Percentiles rank a stretch among this genome's conserved stretches.
Evolutionary conservation across 2,329 filamentous ascomycete genomes (phyloP).

Genomic region (Teratosphaeria pseudoeucalypti): DNA sequence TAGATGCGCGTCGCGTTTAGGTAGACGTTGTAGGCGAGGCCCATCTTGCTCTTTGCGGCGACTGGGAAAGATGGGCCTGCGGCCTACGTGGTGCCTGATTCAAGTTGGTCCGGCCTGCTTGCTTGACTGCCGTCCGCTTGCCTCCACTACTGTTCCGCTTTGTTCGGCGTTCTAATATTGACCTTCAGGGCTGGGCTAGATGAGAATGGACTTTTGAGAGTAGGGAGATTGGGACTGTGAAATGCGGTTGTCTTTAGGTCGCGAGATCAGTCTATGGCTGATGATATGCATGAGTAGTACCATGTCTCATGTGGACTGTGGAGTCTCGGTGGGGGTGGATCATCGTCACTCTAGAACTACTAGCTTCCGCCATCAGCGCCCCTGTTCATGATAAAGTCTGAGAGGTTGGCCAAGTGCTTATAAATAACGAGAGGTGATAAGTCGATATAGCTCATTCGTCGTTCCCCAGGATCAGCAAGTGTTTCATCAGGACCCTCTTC

Average conservation of each 20-base stretch:
- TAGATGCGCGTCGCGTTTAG: conserved; percentile 67
- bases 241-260: background rate
- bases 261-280: background rate
- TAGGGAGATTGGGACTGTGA: background rate
- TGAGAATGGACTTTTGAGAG: background rate
- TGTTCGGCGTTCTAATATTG: background rate
- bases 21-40: conserved; percentile 40
- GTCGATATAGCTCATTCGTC: too few relatives aligned
- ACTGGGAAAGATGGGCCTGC: background rate
- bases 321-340: background rate
- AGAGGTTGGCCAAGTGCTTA: too few relatives aligned
- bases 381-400: background rate
- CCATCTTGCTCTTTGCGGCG: conserved; percentile 13
- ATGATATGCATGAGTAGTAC: background rate
- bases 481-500: too few relatives aligned
- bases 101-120: background rate
- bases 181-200: background rate
- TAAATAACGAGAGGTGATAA: too few relatives aligned
- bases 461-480: too few relatives aligned
- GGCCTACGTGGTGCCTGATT: background rate
- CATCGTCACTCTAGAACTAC: background rate
- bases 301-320: background rate
- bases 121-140: background rate
- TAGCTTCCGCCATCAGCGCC: background rate
- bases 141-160: background rate